Conservation (phyloP, 23 red algal genomes). For the Agarophyton chilense region DNA sequence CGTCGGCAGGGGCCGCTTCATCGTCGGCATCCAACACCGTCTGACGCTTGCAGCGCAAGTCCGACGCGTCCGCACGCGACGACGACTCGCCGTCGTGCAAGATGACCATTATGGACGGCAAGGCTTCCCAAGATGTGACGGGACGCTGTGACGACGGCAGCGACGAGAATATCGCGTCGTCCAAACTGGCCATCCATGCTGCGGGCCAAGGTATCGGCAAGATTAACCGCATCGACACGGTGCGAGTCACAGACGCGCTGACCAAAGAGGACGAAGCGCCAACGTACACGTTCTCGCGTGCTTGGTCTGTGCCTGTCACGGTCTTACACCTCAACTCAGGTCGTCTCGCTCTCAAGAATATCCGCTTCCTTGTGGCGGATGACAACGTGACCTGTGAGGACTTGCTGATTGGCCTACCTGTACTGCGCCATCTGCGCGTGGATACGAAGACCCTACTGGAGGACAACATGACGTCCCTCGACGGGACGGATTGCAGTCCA, state of each 20-base stretch:
- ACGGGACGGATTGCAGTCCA: background rate
- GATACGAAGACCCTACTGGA: background rate
- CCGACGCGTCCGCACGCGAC: background rate
- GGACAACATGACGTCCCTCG: background rate
- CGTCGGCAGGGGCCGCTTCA: background rate
- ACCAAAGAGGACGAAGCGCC: background rate
- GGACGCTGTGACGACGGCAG: conserved; percentile 44
- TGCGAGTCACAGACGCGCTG: background rate
- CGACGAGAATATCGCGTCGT: conserved; percentile 24
- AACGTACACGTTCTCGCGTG: background rate
- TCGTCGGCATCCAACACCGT: background rate
- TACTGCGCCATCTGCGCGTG: background rate
- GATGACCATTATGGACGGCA: conserved; percentile 15
- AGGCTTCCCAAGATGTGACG: background rate
- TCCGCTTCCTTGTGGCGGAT: conserved; percentile 1
- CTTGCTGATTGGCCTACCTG: background rate
- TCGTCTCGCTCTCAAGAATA: background rate
- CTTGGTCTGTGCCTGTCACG: background rate
- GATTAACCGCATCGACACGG: background rate
- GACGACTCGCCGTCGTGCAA: conserved; percentile 18
- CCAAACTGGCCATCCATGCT: background rate
- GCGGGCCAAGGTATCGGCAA: conserved; percentile 12
- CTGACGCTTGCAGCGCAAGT: background rate
- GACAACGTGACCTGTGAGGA: background rate
- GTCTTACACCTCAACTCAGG: background rate